Evolutionary conservation across 2,329 filamentous ascomycete species (phyloP), one percentile per base, ranked within the genome.

Genomic region (Xylariaceae sp.): DNA sequence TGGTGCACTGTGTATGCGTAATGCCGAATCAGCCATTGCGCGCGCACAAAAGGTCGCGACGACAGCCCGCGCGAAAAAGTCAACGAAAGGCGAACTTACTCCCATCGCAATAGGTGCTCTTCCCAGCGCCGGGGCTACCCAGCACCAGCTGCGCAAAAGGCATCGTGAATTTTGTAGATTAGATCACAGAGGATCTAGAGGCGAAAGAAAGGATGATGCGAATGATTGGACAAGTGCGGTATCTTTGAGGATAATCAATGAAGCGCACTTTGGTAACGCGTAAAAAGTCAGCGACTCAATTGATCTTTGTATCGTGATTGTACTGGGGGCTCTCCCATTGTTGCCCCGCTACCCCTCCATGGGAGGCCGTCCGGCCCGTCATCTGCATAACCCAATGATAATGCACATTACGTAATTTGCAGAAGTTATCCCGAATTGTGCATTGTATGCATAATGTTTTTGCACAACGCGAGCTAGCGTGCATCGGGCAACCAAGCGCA

Each of bases 51-150:
- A 29, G 8, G 4, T 37, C 30, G n/a, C 11, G 43, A 32, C 11
- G 32, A 30, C 4, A 39, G 42, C 29, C 9, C n/a, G 19, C 27
- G 35, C 19, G 19, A 2, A 43, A 30, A 35, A 34, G 67, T 30
- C 34, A 35, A 39, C 26, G 42, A 42, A 11, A 53, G 43, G 8
- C 39, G 4, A 53, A 68, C 83, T 71, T 72, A 86, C 84, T 96
- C 69, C 94, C 94, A 84, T 97, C 90, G 77, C 92, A 97, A 71
- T 96, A 96, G 6, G 94, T 99, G 61, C 91, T 96, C 76, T 99
- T 99, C 58, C 94, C 94, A 32, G 91, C 85, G 66, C 94, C 94
- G 5, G 94, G 94, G 62, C 91, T 92, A n/a, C 94, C 94, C 65
- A 96, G 85, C 39, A 96, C 85, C 43, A 96, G 84, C 74, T 95